phyloP scores from a whole-genome alignment of 441 rosid species.

The Populus hybrid region DNA sequence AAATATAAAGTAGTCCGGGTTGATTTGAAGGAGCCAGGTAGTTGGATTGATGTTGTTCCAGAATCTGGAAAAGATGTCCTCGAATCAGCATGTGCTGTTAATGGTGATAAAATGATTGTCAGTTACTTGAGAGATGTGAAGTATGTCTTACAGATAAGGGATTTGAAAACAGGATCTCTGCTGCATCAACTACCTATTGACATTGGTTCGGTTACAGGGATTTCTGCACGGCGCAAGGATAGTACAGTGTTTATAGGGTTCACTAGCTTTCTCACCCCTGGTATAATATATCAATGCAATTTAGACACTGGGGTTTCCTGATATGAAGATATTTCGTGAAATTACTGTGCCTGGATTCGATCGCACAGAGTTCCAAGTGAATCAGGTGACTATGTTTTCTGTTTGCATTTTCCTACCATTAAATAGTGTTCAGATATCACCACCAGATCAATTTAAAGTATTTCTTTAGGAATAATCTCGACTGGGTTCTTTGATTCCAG shows the following conservation, averaged over 20 bases:
- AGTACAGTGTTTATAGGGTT: constrained; percentile 55
- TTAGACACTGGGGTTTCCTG: constrained; percentile 51
- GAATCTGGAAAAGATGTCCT: constrained; percentile 81
- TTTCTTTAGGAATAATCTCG: background rate
- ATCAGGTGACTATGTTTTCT: constrained; percentile 51
- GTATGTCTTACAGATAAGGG: constrained; percentile 74
- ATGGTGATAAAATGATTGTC: constrained; percentile 60
- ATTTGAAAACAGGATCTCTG: constrained; percentile 69
- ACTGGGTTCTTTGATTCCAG: constrained; percentile 34
- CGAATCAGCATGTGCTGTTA: constrained; percentile 68
- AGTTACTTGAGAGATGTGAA: constrained; percentile 93
- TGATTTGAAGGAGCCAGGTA: constrained; percentile 71
- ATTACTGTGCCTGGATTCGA: constrained; percentile 73
- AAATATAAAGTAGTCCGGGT: constrained; percentile 79
- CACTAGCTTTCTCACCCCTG: constrained; percentile 87
- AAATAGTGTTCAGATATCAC: background rate
- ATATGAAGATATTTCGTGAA: constrained; percentile 85
- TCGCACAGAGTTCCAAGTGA: constrained; percentile 62
- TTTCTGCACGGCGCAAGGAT: constrained; percentile 74
- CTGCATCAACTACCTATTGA: constrained; percentile 71
- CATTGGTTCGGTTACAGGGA: constrained; percentile 22
- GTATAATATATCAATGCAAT: constrained; percentile 81
- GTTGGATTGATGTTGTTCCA: constrained; percentile 73
- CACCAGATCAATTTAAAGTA: background rate
- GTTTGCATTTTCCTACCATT: constrained; percentile 5